Percentiles rank a stretch among this genome's conserved stretches.
Conservation (phyloP, 495 filamentous ascomycete genomes). For the Xylaria nigripes region DNA sequence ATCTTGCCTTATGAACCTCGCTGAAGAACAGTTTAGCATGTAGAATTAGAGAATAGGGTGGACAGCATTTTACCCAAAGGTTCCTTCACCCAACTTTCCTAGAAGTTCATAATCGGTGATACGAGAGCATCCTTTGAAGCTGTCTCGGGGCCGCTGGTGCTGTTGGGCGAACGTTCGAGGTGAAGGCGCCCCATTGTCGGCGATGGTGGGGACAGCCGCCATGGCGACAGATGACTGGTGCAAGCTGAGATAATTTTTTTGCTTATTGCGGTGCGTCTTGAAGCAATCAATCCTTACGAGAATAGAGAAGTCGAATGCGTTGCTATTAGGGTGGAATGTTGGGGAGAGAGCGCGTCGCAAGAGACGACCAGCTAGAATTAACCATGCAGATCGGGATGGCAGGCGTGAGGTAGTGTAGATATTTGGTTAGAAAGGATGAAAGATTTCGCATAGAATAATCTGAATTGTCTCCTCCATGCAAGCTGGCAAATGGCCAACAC, state of each 20-base stretch:
- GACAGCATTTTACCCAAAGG: constrained; percentile 64
- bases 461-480: not conserved
- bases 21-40: constrained; percentile 34
- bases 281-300: not conserved
- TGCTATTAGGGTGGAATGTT: not conserved
- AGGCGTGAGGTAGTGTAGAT: not conserved
- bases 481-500: not conserved
- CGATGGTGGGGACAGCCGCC: constrained; percentile 23
- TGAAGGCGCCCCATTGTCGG: constrained; percentile 25
- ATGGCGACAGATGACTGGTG: constrained; percentile 20
- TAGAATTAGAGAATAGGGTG: not conserved
- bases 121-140: constrained; percentile 76
- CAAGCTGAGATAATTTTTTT: not conserved
- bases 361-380: not conserved
- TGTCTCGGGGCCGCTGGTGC: constrained; percentile 37
- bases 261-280: not conserved
- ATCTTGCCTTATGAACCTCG: constrained; percentile 85
- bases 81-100: constrained; percentile 92
- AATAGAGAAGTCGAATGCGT: not conserved
- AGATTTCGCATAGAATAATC: not conserved
- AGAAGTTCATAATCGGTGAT: constrained; percentile 84
- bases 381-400: not conserved
- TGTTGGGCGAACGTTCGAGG: constrained; percentile 38
- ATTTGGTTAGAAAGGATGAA: not conserved
- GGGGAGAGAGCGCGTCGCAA: constrained; percentile 1